Conservation (phyloP, 768 basidiomycete species). For the Suillus americanus region DNA sequence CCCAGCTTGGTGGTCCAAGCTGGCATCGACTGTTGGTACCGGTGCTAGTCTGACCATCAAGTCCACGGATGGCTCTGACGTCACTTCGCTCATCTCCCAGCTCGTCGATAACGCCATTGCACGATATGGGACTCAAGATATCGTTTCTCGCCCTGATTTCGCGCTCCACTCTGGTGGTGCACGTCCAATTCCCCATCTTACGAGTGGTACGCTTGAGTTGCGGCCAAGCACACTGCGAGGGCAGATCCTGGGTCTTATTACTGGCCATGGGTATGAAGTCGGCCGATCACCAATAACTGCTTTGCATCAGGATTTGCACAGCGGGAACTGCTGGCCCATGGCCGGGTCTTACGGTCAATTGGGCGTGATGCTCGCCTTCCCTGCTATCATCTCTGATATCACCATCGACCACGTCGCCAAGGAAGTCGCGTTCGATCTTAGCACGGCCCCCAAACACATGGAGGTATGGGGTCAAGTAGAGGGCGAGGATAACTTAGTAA, state of each 20-base stretch:
- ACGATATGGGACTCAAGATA: constrained; percentile 67
- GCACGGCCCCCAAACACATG: constrained; percentile 81
- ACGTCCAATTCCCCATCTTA: constrained; percentile 76
- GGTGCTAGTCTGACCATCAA: constrained; percentile 61
- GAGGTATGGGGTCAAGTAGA: constrained; percentile 92
- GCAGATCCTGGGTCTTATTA: constrained; percentile 54
- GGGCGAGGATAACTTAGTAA: constrained; percentile 65
- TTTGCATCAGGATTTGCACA: constrained; percentile 80
- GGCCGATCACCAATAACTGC: constrained; percentile 87
- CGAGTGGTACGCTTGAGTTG: constrained; percentile 75
- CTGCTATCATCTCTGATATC: constrained; percentile 58
- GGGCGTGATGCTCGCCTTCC: constrained; percentile 73
- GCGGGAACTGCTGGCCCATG: constrained; percentile 95
- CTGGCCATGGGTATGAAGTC: constrained; percentile 58
- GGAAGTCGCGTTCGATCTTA: constrained; percentile 80
- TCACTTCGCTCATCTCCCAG: constrained; percentile 65
- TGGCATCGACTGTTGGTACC: constrained; percentile 44
- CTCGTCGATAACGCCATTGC: constrained; percentile 72
- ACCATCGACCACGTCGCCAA: constrained; percentile 86
- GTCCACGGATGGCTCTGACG: constrained; percentile 71
- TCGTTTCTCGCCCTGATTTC: constrained; percentile 79
- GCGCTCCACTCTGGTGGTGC: constrained; percentile 85
- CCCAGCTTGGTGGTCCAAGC: constrained; percentile 73
- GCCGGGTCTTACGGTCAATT: constrained; percentile 74
- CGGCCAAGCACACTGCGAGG: constrained; percentile 48